Evolutionary conservation across 306 rosid genomes (phyloP).

Genomic region (Nissolia schottii): DNA sequence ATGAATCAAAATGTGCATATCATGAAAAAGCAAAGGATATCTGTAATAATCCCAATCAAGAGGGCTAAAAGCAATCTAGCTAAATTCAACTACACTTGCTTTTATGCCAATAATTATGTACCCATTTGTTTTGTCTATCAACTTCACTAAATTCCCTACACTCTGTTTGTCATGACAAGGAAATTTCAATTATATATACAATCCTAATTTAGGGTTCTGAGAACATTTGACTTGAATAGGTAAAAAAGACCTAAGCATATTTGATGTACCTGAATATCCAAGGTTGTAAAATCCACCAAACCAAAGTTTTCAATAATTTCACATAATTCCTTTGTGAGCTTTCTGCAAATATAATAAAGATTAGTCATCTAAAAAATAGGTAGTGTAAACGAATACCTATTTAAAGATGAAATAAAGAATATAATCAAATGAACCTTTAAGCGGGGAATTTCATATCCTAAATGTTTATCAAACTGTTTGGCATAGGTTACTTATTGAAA

Average conservation of each 20-base stretch:
- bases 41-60: slow-evolving; percentile 91
- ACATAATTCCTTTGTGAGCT: slow-evolving; percentile 92
- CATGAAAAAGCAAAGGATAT: slow-evolving; percentile 62
- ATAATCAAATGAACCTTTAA: neutral
- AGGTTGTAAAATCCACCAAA: slow-evolving; percentile 77
- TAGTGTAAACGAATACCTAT: too few relatives aligned
- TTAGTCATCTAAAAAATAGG: neutral
- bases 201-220: neutral
- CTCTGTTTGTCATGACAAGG: slow-evolving; percentile 87
- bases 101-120: slow-evolving; percentile 87
- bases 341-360: slow-evolving; percentile 53
- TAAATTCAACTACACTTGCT: slow-evolving; percentile 85
- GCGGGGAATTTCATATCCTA: neutral
- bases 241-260: neutral
- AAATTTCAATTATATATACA: too few relatives aligned
- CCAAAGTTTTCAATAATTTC: slow-evolving; percentile 69
- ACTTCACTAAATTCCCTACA: slow-evolving; percentile 82
- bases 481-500: neutral
- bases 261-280: slow-evolving; percentile 79
- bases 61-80: slow-evolving; percentile 85
- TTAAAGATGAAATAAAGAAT: slow-evolving; percentile 1
- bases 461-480: neutral
- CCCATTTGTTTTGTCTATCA: slow-evolving; percentile 86
- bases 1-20: neutral
- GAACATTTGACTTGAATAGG: neutral